phyloP scores from a whole-genome alignment of 768 basidiomycete genomes.

The Mycena capillaripes region DNA sequence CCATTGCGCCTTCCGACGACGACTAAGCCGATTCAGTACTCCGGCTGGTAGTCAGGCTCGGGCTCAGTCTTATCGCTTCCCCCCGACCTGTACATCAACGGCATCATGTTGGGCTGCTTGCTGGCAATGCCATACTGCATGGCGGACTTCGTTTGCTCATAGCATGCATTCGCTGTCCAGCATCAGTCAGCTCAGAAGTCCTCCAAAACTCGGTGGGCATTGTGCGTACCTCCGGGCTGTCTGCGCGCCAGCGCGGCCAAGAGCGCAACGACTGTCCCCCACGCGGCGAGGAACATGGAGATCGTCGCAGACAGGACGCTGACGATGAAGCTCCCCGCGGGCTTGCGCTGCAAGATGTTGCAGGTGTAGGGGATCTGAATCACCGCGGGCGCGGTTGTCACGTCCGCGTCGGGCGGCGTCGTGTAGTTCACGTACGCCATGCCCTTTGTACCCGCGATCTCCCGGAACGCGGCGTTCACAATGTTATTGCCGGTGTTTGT shows the following conservation, averaged over 20 bases:
- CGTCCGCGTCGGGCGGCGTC: background rate
- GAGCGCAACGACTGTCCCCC: background rate
- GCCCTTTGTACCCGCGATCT: constrained; percentile 4
- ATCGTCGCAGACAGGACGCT: constrained; percentile 28
- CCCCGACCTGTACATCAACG: no score
- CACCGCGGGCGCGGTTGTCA: constrained; percentile 11
- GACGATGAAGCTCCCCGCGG: constrained; percentile 22
- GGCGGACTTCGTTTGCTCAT: no score
- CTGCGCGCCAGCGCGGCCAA: background rate
- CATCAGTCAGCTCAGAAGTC: no score
- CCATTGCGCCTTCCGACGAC: no score
- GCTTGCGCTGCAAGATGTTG: constrained; percentile 20
- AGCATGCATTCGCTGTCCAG: no score
- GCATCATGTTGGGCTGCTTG: no score
- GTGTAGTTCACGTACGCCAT: constrained; percentile 29
- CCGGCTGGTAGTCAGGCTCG: no score
- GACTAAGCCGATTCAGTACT: no score
- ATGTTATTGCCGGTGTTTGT: background rate
- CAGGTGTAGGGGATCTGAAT: constrained; percentile 31
- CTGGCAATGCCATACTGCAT: no score
- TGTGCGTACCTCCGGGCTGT: constrained; percentile 4
- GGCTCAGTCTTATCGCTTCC: no score
- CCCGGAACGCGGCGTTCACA: background rate
- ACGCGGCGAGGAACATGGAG: constrained; percentile 31
- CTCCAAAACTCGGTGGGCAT: no score